Evolutionary conservation across 2,329 filamentous ascomycete species (phyloP), one percentile per base, ranked within the genome.

Genomic region (Diplodia sapinea): DNA sequence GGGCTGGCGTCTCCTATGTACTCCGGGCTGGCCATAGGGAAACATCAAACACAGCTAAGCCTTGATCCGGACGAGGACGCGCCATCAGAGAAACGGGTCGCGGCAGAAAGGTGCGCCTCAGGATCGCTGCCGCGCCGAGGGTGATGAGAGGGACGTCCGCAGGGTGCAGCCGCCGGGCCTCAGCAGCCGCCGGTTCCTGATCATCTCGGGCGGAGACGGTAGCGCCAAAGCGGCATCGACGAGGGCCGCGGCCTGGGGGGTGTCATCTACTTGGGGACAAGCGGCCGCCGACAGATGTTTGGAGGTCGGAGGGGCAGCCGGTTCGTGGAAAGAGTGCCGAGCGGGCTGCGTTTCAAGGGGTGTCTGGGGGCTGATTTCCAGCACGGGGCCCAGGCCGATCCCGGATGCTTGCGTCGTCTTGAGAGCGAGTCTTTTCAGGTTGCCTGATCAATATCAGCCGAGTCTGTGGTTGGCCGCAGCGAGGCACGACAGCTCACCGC

Each of bases 31-130:
- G 8, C 31, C 26, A 33, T 62, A n/a, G 31, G 47, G 59, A 63
- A 63, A 63, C 59, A 63, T 63, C 59, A 63, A 63, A 63, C 59
- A 63, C 1, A 9, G 59, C 59, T 31, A 50, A 63, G 59, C 17
- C 26, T 26, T 50, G 57, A 62, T 43, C 20, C 13, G 57, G 57
- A 17, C 57, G 23, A 11, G 59, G n/a, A 63, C 59, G 57, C 57
- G 57, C 57, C 57, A 62, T 26, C 43, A 23, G 38, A 26, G 26
- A 26, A 26, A 26, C 26, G 26, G 26, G 26, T 26, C 26, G 26
- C 26, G 26, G 26, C 26, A 26, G 26, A 26, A 61, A 61, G 38
- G 13, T 20, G 43, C 57, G 57, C 50, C 43, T 62, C 57, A 49
- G 20, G 55, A 23, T 38, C 17, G 54, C 54, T 23, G 54, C 15